Conservation (phyloP, 2,329 filamentous ascomycete genomes). For the Botrytis pseudocinerea region DNA sequence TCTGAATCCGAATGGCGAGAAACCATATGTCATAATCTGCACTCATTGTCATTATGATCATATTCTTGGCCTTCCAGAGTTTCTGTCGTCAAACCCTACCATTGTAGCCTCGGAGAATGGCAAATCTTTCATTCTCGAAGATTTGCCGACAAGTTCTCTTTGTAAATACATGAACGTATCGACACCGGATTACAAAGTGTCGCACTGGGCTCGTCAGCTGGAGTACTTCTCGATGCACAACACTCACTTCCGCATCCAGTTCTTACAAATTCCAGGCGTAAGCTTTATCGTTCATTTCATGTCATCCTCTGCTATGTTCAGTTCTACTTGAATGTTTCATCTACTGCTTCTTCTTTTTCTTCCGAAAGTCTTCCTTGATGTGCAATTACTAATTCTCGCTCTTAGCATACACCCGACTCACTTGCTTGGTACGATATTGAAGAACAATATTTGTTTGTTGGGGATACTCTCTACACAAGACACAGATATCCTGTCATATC, state of each 20-base stretch:
- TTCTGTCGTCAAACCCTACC: constrained; percentile 30
- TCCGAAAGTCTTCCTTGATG: neutral
- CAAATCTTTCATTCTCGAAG: constrained; percentile 44
- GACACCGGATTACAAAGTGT: constrained; percentile 45
- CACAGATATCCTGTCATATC: constrained; percentile 36
- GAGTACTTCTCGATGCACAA: constrained; percentile 37
- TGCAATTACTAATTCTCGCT: neutral
- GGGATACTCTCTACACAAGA: constrained; percentile 49
- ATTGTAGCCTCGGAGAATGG: constrained; percentile 43
- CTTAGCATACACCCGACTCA: constrained; percentile 1
- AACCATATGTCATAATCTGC: constrained; percentile 46
- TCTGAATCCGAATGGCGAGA: constrained; percentile 43
- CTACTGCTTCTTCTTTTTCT: neutral
- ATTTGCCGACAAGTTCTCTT: constrained; percentile 45
- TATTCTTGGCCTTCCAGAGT: constrained; percentile 39
- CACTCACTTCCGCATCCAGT: constrained; percentile 43
- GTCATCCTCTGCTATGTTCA: neutral
- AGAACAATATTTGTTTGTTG: constrained; percentile 48
- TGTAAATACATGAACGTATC: constrained; percentile 44
- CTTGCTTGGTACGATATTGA: constrained; percentile 31
- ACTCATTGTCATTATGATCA: constrained; percentile 52
- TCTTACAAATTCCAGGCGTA: constrained; percentile 50
- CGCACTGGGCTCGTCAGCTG: constrained; percentile 45
- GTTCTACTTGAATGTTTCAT: neutral
- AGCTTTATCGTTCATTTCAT: constrained; percentile 46